Conservation (phyloP, 2,329 filamentous ascomycete genomes). For the Dothistroma septosporum region DNA sequence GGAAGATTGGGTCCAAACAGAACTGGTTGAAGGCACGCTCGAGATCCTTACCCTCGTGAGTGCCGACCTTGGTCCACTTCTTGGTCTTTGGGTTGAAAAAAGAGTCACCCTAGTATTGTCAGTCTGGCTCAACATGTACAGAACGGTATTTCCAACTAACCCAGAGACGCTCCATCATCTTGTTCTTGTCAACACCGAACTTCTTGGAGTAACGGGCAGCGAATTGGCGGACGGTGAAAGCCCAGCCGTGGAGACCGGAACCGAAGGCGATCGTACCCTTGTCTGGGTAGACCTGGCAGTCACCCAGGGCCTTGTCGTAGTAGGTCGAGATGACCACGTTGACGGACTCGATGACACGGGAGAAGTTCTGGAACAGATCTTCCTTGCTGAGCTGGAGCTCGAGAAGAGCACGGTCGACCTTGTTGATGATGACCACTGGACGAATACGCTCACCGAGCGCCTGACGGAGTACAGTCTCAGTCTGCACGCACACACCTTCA, state of each 20-base stretch:
- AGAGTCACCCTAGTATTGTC: conserved; percentile 69
- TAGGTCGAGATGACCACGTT: conserved; percentile 99
- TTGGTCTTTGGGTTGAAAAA: conserved; percentile 99
- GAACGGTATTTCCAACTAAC: conserved; percentile 46
- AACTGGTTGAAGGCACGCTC: conserved; percentile 99
- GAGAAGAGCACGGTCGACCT: conserved; percentile 98
- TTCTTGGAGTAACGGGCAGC: conserved; percentile 97
- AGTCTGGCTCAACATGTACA: background rate
- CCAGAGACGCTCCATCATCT: conserved; percentile 99
- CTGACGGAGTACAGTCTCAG: conserved; percentile 98
- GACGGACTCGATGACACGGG: conserved; percentile 98
- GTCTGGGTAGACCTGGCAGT: conserved; percentile 97
- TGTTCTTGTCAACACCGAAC: conserved; percentile 98
- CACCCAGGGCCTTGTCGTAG: conserved; percentile 92
- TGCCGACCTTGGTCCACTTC: conserved; percentile 94
- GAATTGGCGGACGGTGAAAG: conserved; percentile 98
- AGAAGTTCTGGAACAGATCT: conserved; percentile 99
- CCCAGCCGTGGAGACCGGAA: conserved; percentile 99
- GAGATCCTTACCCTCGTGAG: conserved; percentile 77
- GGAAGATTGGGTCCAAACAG: conserved; percentile 99
- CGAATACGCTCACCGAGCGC: conserved; percentile 99
- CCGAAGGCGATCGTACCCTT: conserved; percentile 98
- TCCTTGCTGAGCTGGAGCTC: conserved; percentile 98
- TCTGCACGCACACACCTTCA: conserved; percentile 99
- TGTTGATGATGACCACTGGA: conserved; percentile 99